Evolutionary conservation across 225 moss, liverwort and hornwort genomes (phyloP).

Genomic region (Bryum argenteum): DNA sequence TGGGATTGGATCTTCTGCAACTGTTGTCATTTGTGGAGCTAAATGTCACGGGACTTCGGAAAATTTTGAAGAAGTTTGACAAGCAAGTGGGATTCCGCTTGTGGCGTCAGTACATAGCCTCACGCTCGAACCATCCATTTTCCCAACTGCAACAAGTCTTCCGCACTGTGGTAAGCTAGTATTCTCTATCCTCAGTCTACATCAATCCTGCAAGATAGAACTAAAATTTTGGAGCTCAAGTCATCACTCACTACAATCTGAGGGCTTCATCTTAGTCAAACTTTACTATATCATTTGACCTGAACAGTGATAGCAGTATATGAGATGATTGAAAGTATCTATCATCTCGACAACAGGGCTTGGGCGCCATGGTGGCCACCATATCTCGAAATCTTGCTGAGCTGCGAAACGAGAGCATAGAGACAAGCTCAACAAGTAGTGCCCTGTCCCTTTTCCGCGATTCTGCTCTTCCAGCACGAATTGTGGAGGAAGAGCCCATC

Average conservation of each 20-base stretch:
- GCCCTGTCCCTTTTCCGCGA: slow-evolving; percentile 36
- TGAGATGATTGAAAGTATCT: not conserved
- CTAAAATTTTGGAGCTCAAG: no score
- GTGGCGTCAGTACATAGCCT: slow-evolving; percentile 70
- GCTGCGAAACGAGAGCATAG: slow-evolving; percentile 34
- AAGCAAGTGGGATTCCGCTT: slow-evolving; percentile 69
- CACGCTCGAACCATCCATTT: slow-evolving; percentile 81
- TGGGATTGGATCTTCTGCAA: slow-evolving; percentile 70
- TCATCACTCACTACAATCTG: not conserved
- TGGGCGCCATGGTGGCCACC: slow-evolving; percentile 53
- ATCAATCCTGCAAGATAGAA: no score
- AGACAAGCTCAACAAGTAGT: slow-evolving; percentile 37
- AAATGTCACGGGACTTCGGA: slow-evolving; percentile 70
- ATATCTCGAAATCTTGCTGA: slow-evolving; percentile 51
- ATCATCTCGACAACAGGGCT: slow-evolving; percentile 27
- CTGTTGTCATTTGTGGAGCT: slow-evolving; percentile 72
- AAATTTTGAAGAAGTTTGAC: slow-evolving; percentile 84
- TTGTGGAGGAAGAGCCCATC: slow-evolving; percentile 47
- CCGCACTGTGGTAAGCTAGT: slow-evolving; percentile 62
- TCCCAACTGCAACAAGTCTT: slow-evolving; percentile 84
- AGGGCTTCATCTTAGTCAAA: not conserved
- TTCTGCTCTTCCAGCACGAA: slow-evolving; percentile 39
- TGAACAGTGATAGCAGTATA: slow-evolving; percentile 1
- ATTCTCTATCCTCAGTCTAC: not conserved
- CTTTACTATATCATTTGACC: not conserved